phyloP scores from a whole-genome alignment of 345 rosid genomes.

The Firmiana major region DNA sequence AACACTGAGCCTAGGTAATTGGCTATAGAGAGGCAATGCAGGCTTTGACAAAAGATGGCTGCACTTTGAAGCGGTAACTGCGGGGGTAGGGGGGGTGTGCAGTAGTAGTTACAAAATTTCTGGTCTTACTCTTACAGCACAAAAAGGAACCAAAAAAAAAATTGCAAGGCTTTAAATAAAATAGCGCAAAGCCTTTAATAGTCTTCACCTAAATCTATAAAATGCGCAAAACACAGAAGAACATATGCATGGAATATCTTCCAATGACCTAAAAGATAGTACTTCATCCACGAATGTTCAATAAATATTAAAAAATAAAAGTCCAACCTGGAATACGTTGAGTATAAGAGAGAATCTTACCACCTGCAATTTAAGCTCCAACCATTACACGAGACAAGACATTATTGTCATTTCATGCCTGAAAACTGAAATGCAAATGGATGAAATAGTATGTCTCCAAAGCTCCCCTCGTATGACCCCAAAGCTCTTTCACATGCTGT shows the following conservation, averaged over 20 bases:
- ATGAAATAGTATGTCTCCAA: background rate
- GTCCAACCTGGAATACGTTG: background rate
- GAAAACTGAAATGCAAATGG: background rate
- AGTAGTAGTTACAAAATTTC: background rate
- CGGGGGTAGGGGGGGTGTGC: slow-evolving; percentile 21
- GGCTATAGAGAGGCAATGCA: background rate
- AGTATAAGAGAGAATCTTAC: background rate
- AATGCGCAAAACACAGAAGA: background rate
- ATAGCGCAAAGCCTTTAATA: too few relatives aligned
- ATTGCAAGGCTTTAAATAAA: too few relatives aligned
- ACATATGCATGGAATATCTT: background rate
- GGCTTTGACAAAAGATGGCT: background rate
- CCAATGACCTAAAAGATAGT: background rate
- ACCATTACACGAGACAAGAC: background rate
- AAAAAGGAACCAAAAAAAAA: too few relatives aligned
- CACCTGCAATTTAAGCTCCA: background rate
- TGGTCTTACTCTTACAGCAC: background rate
- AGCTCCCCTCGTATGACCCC: background rate
- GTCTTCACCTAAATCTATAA: background rate
- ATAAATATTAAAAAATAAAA: too few relatives aligned
- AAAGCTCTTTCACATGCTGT: background rate
- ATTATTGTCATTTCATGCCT: background rate
- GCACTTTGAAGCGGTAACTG: slow-evolving; percentile 13
- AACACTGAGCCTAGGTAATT: background rate
- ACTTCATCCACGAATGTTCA: background rate